phyloP scores from a whole-genome alignment of 2,329 filamentous ascomycete genomes.

The Fusarium tuaranense region DNA sequence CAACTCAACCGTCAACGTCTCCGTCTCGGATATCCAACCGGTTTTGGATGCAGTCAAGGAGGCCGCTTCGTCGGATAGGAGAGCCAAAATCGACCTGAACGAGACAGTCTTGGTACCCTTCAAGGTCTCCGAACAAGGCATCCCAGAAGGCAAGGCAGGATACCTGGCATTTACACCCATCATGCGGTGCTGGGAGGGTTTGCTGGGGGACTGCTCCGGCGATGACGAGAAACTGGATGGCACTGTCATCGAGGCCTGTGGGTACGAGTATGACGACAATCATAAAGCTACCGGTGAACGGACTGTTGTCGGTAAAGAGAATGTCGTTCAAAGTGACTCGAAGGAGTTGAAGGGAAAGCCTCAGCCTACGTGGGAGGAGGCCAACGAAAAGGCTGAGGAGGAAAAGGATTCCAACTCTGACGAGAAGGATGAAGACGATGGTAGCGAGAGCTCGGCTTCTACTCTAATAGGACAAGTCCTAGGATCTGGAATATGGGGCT shows the following conservation, averaged over 20 bases:
- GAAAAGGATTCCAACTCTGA: neutral
- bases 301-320: neutral
- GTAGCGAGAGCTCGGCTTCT: neutral
- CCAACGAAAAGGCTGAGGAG: neutral
- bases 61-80: neutral
- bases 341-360: neutral
- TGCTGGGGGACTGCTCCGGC: neutral
- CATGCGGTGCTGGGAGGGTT: neutral
- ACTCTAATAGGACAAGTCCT: neutral
- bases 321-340: neutral
- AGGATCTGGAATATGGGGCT: neutral
- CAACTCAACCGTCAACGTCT: constrained; percentile 1
- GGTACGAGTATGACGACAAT: neutral
- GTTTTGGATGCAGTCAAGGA: neutral
- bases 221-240: neutral
- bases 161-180: neutral
- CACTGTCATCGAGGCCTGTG: neutral
- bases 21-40: neutral
- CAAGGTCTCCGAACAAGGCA: neutral
- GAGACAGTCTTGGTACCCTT: neutral
- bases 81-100: neutral
- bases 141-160: neutral
- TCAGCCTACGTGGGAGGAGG: neutral
- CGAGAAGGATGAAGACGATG: neutral
- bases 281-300: neutral